phyloP scores from a whole-genome alignment of 2,329 filamentous ascomycete genomes.

The Coniochaeta sp. region DNA sequence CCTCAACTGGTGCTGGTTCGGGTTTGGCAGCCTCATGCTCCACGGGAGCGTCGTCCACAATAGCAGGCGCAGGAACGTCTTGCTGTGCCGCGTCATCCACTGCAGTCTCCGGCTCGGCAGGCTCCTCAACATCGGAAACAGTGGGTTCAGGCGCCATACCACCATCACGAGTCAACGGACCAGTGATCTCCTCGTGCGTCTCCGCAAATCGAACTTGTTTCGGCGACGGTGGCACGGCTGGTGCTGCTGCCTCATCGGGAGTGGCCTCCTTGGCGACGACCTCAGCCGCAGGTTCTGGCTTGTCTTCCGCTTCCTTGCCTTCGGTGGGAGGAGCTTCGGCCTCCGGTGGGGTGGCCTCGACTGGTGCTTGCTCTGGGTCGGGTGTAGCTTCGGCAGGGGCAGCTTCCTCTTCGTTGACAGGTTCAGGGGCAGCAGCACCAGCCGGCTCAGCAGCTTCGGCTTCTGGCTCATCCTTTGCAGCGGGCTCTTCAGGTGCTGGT shows the following conservation, averaged over 20 bases:
- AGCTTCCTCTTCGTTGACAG: neutral
- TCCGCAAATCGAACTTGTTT: constrained; percentile 1
- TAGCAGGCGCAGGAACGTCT: neutral
- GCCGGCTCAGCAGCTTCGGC: neutral
- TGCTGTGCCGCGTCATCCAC: neutral
- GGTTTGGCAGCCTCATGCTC: constrained; percentile 4
- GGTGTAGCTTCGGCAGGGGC: neutral
- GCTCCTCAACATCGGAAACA: neutral
- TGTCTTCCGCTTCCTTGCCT: neutral
- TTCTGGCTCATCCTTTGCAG: neutral
- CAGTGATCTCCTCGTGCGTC: neutral
- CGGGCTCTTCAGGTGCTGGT: neutral
- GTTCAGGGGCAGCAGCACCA: neutral
- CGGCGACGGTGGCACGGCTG: neutral
- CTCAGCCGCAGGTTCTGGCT: neutral
- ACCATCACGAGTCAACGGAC: neutral
- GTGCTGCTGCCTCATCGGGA: neutral
- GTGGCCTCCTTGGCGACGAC: neutral
- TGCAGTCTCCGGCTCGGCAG: constrained; percentile 1
- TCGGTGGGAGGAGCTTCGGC: neutral
- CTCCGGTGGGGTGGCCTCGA: neutral
- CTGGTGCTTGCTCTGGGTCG: neutral
- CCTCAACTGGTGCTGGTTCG: neutral
- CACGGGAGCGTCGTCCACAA: neutral
- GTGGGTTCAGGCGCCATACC: neutral